phyloP scores from a whole-genome alignment of 208 protist genomes.

The Wallacemonas collosoma region DNA sequence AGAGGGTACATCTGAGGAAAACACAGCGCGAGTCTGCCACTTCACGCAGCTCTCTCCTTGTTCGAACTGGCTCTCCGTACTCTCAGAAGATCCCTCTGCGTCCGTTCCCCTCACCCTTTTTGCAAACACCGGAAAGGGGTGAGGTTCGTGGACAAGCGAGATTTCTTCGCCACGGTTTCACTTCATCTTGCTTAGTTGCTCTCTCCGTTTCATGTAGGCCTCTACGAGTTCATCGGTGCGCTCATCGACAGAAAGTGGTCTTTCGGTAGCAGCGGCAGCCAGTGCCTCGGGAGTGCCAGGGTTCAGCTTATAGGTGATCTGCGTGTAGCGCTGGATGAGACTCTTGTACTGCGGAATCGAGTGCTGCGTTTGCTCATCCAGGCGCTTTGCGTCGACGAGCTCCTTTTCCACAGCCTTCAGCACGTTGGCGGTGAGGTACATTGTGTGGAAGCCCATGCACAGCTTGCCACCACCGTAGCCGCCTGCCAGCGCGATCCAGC shows the following conservation, averaged over 20 bases:
- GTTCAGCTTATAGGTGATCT: slow-evolving; percentile 73
- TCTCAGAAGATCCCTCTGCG: too few species aligned
- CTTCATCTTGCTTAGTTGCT: slow-evolving; percentile 44
- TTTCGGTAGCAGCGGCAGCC: background rate
- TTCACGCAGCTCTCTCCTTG: too few species aligned
- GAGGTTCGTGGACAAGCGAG: too few species aligned
- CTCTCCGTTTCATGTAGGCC: slow-evolving; percentile 58
- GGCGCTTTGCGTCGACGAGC: slow-evolving; percentile 61
- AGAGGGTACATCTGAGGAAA: too few species aligned
- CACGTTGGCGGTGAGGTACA: slow-evolving; percentile 48
- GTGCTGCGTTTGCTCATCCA: slow-evolving; percentile 68
- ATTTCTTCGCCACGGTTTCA: background rate
- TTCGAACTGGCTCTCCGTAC: too few species aligned
- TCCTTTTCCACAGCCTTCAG: slow-evolving; percentile 63
- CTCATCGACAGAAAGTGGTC: slow-evolving; percentile 46
- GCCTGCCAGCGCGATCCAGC: slow-evolving; percentile 69
- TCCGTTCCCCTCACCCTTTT: too few species aligned
- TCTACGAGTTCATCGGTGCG: slow-evolving; percentile 60
- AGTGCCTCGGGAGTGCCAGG: slow-evolving; percentile 41
- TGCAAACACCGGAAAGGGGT: too few species aligned
- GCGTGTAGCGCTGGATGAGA: slow-evolving; percentile 51
- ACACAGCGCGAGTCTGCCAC: too few species aligned
- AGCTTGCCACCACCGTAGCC: slow-evolving; percentile 83
- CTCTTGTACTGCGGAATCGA: slow-evolving; percentile 69
- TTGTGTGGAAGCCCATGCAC: slow-evolving; percentile 61